These are phyloP conservation scores for Linderina pennispora DNA, from an alignment of 192 early-diverging fungal genomes.

Conservation along the genomic window DNA sequence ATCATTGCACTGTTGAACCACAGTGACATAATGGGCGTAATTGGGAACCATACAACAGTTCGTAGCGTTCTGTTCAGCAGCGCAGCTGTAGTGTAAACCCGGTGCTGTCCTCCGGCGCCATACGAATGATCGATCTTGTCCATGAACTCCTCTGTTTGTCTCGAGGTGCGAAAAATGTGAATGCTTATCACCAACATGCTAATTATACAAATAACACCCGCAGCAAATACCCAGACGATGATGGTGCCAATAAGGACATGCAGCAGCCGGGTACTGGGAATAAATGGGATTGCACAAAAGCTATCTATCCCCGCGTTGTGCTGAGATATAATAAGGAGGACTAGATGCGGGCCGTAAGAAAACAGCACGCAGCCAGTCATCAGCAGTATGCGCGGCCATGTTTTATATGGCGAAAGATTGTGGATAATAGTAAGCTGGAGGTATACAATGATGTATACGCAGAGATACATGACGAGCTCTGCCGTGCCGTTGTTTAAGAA, in stretches of 20 bases:
- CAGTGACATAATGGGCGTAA: conserved; percentile 30
- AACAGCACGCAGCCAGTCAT: conserved; percentile 4
- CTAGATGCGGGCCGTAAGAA: conserved; percentile 10
- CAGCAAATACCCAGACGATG: conserved; percentile 19
- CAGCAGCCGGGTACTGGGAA: conserved; percentile 2
- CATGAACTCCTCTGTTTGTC: conserved; percentile 11
- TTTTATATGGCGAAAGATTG: conserved; percentile 17
- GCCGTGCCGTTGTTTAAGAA: conserved; percentile 15
- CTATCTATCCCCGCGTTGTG: background rate
- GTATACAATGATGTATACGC: conserved; percentile 30
- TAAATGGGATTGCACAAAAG: conserved; percentile 2
- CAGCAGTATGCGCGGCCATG: conserved; percentile 16
- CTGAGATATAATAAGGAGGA: conserved; percentile 7
- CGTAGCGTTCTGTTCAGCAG: conserved; percentile 20
- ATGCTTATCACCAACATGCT: conserved; percentile 6
- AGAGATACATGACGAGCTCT: conserved; percentile 2
- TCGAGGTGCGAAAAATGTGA: conserved; percentile 16
- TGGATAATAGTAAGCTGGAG: conserved; percentile 32
- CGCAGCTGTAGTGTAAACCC: too few relatives aligned
- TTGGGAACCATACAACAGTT: conserved; percentile 34
- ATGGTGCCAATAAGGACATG: conserved; percentile 7
- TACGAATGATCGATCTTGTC: background rate
- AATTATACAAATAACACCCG: conserved; percentile 19
- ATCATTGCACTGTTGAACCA: conserved; percentile 27
- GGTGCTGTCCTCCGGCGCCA: conserved; percentile 2